Conservation (phyloP, 371 early-diverging fungal species). For the Sporodiniella umbellata region DNA sequence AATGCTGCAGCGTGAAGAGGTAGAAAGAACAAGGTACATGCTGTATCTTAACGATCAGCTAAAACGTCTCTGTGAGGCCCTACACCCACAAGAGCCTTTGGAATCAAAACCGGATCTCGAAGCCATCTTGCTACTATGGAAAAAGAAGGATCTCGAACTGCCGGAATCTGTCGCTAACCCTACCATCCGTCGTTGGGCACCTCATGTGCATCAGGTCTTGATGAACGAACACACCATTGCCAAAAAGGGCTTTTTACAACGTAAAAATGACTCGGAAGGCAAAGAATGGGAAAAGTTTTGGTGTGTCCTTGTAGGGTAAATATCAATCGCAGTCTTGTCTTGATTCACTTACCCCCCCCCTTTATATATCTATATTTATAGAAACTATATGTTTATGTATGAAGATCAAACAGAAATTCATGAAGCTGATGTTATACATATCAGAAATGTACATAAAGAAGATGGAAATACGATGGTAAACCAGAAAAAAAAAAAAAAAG, state of each 20-base stretch:
- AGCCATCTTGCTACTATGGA: slow-evolving; percentile 31
- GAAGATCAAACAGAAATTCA: slow-evolving; percentile 20
- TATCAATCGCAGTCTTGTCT: no score
- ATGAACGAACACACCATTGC: slow-evolving; percentile 3
- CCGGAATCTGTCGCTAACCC: slow-evolving; percentile 1
- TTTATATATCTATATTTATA: slow-evolving; percentile 1
- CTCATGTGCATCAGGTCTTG: slow-evolving; percentile 14
- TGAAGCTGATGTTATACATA: slow-evolving; percentile 19
- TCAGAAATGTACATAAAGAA: slow-evolving; percentile 17
- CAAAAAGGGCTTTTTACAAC: slow-evolving; percentile 15
- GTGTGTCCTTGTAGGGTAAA: slow-evolving; percentile 25
- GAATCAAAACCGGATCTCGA: not conserved
- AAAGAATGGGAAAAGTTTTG: slow-evolving; percentile 21
- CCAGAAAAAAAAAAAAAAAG: not conserved
- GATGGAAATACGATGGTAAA: slow-evolving; percentile 17
- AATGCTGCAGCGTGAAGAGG: slow-evolving; percentile 7
- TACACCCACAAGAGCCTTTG: not conserved
- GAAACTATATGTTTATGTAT: slow-evolving; percentile 24
- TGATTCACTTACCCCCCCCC: no score
- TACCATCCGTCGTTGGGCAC: slow-evolving; percentile 10
- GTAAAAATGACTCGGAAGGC: slow-evolving; percentile 9
- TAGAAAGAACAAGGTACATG: slow-evolving; percentile 4
- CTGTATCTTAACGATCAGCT: slow-evolving; percentile 15
- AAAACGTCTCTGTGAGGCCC: slow-evolving; percentile 7
- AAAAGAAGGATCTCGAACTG: slow-evolving; percentile 11